phyloP scores from a whole-genome alignment of 2,329 filamentous ascomycete species.

The Ceratocystis smalleyi region DNA sequence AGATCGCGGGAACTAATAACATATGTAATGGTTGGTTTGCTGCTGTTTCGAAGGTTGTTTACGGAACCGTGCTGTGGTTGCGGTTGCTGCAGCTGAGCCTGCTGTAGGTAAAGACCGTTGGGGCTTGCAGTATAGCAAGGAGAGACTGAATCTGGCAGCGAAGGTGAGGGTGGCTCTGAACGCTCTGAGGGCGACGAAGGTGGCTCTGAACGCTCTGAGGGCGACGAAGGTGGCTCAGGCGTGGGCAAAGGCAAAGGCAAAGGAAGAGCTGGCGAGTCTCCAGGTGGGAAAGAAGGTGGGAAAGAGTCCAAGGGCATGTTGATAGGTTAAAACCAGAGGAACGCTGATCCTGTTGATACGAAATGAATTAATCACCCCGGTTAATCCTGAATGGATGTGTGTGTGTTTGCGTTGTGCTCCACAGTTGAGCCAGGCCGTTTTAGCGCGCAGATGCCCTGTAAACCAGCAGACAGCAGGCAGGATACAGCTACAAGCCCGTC shows the following conservation, averaged over 20 bases:
- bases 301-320: background rate
- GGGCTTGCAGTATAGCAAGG: background rate
- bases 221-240: background rate
- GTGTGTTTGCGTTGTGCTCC: background rate
- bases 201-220: background rate
- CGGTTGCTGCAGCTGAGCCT: background rate
- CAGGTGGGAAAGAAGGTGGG: background rate
- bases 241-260: background rate
- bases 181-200: background rate
- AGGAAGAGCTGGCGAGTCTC: background rate
- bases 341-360: background rate
- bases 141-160: constrained; percentile 1
- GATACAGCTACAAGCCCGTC: background rate
- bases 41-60: background rate
- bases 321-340: background rate
- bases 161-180: too few species aligned
- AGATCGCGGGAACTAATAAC: background rate
- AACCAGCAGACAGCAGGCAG: background rate
- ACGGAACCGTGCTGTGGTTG: background rate
- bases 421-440: background rate
- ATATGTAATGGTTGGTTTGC: background rate
- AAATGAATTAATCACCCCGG: background rate
- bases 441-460: background rate
- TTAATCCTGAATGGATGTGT: background rate
- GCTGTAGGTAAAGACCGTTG: background rate